phyloP scores from a whole-genome alignment of 2,329 filamentous ascomycete genomes.

The Pseudogymnoascus sp. region DNA sequence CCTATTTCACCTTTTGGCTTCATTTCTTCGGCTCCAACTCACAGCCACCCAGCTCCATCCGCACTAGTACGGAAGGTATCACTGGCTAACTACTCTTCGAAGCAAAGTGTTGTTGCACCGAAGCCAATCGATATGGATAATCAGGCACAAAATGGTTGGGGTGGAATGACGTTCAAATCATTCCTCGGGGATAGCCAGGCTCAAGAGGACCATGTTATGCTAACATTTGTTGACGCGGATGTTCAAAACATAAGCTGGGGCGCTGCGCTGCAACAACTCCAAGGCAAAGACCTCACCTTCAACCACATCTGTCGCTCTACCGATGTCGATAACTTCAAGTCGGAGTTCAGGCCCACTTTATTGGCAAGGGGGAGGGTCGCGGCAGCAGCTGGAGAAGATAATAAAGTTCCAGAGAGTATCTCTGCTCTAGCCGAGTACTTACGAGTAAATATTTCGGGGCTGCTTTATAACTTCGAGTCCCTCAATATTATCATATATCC shows the following conservation, averaged over 20 bases:
- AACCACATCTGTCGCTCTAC: background rate
- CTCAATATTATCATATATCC: slow-evolving; percentile 24
- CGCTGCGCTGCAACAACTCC: background rate
- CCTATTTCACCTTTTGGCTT: background rate
- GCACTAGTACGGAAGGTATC: background rate
- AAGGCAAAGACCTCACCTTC: background rate
- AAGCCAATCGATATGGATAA: background rate
- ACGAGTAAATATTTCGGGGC: slow-evolving; percentile 15
- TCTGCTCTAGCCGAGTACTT: slow-evolving; percentile 18
- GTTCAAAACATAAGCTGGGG: background rate
- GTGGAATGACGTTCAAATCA: background rate
- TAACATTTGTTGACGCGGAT: background rate
- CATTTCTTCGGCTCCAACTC: background rate
- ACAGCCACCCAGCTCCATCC: background rate
- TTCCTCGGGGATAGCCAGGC: background rate
- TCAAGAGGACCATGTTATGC: background rate
- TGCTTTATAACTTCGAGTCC: slow-evolving; percentile 15
- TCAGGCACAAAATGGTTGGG: background rate
- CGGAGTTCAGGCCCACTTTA: background rate
- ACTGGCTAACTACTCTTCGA: background rate
- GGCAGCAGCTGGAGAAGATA: background rate
- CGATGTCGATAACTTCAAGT: background rate
- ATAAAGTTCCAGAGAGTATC: background rate
- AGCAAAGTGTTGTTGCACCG: background rate
- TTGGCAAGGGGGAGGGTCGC: background rate